These are phyloP conservation scores for Rhodotorula sp. DNA, from an alignment of 1,284 basidiomycete genomes.

Conservation along the genomic window DNA sequence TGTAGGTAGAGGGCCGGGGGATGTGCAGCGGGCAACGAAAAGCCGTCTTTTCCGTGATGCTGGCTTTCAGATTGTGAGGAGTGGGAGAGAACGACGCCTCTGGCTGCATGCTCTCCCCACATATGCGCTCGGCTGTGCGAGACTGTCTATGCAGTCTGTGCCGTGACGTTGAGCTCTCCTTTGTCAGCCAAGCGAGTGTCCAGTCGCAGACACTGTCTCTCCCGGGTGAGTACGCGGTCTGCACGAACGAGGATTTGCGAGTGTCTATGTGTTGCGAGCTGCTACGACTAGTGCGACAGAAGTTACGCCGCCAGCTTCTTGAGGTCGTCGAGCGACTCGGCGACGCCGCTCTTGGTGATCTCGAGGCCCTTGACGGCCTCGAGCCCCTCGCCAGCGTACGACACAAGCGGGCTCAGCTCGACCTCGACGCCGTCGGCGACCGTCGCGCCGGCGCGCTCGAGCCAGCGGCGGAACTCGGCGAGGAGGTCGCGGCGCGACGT, in stretches of 20 bases:
- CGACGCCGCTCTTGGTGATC: conserved; percentile 55
- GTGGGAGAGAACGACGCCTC: too few relatives aligned
- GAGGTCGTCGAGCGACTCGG: conserved; percentile 45
- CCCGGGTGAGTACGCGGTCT: not conserved
- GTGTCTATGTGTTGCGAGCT: not conserved
- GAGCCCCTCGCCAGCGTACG: conserved; percentile 89
- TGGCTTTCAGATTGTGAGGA: too few relatives aligned
- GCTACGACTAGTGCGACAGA: not conserved
- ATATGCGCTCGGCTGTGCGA: too few relatives aligned
- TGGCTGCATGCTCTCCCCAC: too few relatives aligned
- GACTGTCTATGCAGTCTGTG: too few relatives aligned
- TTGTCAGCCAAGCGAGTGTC: too few relatives aligned
- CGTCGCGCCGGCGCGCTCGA: conserved; percentile 74
- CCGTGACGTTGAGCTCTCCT: too few relatives aligned
- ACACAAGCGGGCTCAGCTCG: conserved; percentile 84
- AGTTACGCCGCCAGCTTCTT: conserved; percentile 11
- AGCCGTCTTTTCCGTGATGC: too few relatives aligned
- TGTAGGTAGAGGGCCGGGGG: too few relatives aligned
- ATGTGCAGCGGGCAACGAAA: too few relatives aligned
- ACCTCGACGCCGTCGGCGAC: conserved; percentile 73
- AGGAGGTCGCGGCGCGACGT: conserved; percentile 85
- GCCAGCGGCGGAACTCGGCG: conserved; percentile 83
- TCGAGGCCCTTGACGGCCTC: conserved; percentile 74
- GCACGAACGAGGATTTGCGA: not conserved
- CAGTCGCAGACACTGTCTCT: not conserved